phyloP scores from a whole-genome alignment of 1,284 basidiomycete species.

The Baeospora myosura region DNA sequence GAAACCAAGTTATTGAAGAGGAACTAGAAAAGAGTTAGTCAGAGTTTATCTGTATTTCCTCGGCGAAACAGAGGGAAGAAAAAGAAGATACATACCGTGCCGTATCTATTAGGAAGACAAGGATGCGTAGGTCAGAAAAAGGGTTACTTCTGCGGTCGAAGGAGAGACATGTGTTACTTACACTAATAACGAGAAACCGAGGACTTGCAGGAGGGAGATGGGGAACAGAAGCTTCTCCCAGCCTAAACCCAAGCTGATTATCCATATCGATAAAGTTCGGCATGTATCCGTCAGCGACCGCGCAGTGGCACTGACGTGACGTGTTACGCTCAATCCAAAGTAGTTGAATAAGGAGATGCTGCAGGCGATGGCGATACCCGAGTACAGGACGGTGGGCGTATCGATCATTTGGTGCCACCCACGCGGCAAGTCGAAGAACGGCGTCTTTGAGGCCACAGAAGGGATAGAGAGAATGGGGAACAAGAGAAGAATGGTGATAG shows the following conservation, averaged over 20 bases:
- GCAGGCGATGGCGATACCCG: conserved; percentile 71
- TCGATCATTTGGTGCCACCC: conserved; percentile 87
- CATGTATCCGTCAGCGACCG: conserved; percentile 92
- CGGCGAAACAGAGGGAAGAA: conserved; percentile 10
- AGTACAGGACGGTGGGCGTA: conserved; percentile 72
- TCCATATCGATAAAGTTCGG: conserved; percentile 89
- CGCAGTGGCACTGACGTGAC: conserved; percentile 83
- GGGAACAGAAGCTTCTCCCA: conserved; percentile 90
- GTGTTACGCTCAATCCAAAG: conserved; percentile 90
- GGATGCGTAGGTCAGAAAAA: conserved; percentile 2
- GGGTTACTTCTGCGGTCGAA: conserved; percentile 4
- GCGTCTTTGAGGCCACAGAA: conserved; percentile 45
- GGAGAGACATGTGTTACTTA: conserved; percentile 35
- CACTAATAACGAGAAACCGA: conserved; percentile 88
- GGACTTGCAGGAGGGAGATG: conserved; percentile 78
- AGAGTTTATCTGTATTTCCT: too few species aligned
- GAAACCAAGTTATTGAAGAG: conserved; percentile 71
- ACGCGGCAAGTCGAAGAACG: conserved; percentile 88
- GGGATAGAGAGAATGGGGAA: conserved; percentile 68
- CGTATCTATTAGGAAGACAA: conserved; percentile 35
- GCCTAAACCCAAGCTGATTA: conserved; percentile 78
- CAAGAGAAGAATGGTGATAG: conserved; percentile 66
- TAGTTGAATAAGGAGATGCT: conserved; percentile 95
- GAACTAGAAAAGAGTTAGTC: conserved; percentile 38
- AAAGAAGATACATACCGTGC: conserved; percentile 38